phyloP scores from a whole-genome alignment of 2,329 filamentous ascomycete genomes.

The Aurifilum marmelostoma region DNA sequence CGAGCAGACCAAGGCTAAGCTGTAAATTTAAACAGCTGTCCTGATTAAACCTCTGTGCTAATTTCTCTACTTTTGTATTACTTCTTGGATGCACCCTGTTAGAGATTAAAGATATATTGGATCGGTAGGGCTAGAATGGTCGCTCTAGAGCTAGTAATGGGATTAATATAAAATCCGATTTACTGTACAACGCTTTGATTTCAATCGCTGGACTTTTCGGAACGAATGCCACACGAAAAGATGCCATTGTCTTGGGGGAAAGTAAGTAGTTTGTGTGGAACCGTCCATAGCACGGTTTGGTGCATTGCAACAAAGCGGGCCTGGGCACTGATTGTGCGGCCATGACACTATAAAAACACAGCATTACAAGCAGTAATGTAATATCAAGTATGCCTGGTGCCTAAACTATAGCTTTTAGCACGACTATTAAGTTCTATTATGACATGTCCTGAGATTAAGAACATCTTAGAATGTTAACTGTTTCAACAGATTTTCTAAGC shows the following conservation, averaged over 20 bases:
- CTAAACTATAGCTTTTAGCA: background rate
- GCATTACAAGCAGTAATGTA: no score
- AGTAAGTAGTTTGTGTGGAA: conserved; percentile 17
- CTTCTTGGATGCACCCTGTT: background rate
- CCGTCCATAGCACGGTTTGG: background rate
- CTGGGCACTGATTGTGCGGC: conserved; percentile 7
- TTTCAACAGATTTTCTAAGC: no score
- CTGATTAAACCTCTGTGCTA: background rate
- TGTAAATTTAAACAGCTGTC: conserved; percentile 38
- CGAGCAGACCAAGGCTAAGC: conserved; percentile 45
- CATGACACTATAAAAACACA: no score
- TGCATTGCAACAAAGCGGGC: conserved; percentile 25
- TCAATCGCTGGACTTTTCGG: background rate
- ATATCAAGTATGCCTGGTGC: background rate
- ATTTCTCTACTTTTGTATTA: background rate
- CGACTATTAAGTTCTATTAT: no score
- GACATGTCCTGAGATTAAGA: no score
- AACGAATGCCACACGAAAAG: background rate
- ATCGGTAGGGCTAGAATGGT: background rate
- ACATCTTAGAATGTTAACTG: background rate
- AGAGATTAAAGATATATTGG: background rate
- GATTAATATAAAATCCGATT: background rate
- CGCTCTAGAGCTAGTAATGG: background rate
- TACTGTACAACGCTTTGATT: background rate
- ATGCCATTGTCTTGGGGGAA: background rate